These are phyloP conservation scores for Blastobotrys serpentis DNA, from an alignment of 1,139 yeast species.

Conservation along the genomic window DNA sequence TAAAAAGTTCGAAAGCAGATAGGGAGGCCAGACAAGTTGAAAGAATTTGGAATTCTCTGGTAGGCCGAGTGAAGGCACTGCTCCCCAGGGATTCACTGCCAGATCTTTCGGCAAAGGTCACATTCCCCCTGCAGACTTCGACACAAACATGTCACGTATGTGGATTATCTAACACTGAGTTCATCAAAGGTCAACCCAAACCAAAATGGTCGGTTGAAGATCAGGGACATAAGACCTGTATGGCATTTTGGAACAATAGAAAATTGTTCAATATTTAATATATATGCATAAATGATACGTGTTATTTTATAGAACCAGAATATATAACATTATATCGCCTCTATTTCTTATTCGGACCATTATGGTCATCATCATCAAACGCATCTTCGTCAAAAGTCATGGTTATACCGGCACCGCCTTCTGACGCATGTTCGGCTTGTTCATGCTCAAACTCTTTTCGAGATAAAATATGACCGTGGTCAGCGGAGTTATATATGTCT, in stretches of 20 bases:
- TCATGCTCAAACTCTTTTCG: not conserved
- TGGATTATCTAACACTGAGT: slow-evolving; percentile 14
- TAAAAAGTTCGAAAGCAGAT: slow-evolving; percentile 5
- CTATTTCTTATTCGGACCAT: not conserved
- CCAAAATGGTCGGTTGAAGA: slow-evolving; percentile 2
- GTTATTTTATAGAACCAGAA: too few relatives aligned
- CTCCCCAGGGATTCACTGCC: not conserved
- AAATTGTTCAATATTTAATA: slow-evolving; percentile 6
- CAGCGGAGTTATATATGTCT: slow-evolving; percentile 9
- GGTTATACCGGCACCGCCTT: not conserved
- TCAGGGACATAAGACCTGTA: slow-evolving; percentile 1
- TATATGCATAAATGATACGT: not conserved
- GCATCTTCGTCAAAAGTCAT: slow-evolving; percentile 10
- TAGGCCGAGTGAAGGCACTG: slow-evolving; percentile 5
- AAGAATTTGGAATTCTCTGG: slow-evolving; percentile 13
- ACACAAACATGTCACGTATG: slow-evolving; percentile 7
- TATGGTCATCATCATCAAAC: not conserved
- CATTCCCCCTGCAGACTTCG: not conserved
- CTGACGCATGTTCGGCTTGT: not conserved
- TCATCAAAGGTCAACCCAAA: slow-evolving; percentile 8
- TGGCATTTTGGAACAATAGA: slow-evolving; percentile 12
- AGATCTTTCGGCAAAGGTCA: not conserved
- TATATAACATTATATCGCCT: not conserved
- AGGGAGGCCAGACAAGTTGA: slow-evolving; percentile 17
- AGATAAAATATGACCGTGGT: not conserved